Base-by-base conservation (phyloP, 2,329 filamentous ascomycete species). In the Diaporthe capsici region DNA sequence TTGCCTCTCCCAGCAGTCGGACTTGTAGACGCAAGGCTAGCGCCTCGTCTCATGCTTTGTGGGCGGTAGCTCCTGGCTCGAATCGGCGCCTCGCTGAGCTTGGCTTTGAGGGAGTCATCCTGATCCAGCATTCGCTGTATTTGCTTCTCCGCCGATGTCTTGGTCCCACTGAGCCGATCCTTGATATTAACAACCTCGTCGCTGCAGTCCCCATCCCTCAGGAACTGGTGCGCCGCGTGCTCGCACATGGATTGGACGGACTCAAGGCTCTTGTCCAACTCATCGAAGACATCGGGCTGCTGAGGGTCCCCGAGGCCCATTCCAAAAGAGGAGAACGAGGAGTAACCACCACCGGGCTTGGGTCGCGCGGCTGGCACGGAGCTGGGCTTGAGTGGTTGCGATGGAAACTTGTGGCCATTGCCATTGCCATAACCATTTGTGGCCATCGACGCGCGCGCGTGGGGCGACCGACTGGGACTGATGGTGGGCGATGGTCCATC, bases 121-220 rank as follows among this genome's bases (percentile, higher is more conserved):
- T 86, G 86, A 20, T 86, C 85, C 73, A 86, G 81, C 28, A 92
- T 82, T 34, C 90, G 89, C 71, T 89, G 87, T 77, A 91, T 88
- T 82, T 94, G 92, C 71, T 87, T 87, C 57, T 87, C 87, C 22
- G 93, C 91, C 72, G 91, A 85, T 44, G 90, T 89, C 70, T 92
- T 87, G 1, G 95, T 91, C 73, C 92, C 89, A 12, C 85, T 84
- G 58, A 97, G 89, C 22, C 91, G 90, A 75, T 88, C 87, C 80
- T 92, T 90, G 72, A 96, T 93, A 63, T 91, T 92, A 37, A 88
- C 87, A 53, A 98, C 89, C 83, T 98, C 95, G 25, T 91, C 89
- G n/a, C 87, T 89, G 84, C 96, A 98, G 80, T 97, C 93, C 15
- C 95, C 96, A 72, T 95, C 94, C 34, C 96, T 92, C n/a, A 98